A percentile compares a stretch with the other conserved stretches of the same genome.
Evolutionary conservation across 768 basidiomycete genomes (phyloP).

Genomic region (Lactifluus hygrophoroides): DNA sequence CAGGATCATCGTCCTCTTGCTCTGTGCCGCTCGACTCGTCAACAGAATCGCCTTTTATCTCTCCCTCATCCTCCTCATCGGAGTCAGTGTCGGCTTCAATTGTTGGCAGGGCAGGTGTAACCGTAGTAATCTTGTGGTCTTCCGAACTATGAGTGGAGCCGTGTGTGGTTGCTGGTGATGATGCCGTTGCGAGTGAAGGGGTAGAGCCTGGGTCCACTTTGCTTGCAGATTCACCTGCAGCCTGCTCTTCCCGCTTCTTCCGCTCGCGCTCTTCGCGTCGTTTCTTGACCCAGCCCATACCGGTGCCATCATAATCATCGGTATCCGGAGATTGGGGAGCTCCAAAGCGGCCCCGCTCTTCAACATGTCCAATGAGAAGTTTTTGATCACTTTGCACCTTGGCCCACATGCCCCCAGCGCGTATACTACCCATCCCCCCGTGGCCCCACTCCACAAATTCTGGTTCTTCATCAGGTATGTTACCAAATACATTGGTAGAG

Average conservation of each 20-base stretch:
- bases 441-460: slow-evolving; percentile 90
- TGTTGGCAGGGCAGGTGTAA: not conserved
- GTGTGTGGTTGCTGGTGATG: not conserved
- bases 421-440: slow-evolving; percentile 64
- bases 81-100: slow-evolving; percentile 23
- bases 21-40: slow-evolving; percentile 15
- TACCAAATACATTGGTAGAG: slow-evolving; percentile 40
- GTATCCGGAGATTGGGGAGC: slow-evolving; percentile 19
- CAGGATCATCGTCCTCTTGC: slow-evolving; percentile 23
- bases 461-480: slow-evolving; percentile 47
- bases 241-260: slow-evolving; percentile 33
- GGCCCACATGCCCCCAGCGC: slow-evolving; percentile 15
- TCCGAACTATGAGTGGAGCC: not conserved
- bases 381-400: slow-evolving; percentile 21
- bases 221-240: slow-evolving; percentile 24
- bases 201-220: slow-evolving; percentile 18
- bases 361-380: slow-evolving; percentile 5
- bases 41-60: not conserved
- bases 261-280: slow-evolving; percentile 49
- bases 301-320: slow-evolving; percentile 72
- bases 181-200: not conserved
- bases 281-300: slow-evolving; percentile 71
- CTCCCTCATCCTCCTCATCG: slow-evolving; percentile 16
- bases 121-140: not conserved
- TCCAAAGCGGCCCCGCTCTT: slow-evolving; percentile 19